Evolutionary conservation across 1,139 yeast species (phyloP), one percentile per base, ranked within the genome.

Genomic region (Blastobotrys persicus): DNA sequence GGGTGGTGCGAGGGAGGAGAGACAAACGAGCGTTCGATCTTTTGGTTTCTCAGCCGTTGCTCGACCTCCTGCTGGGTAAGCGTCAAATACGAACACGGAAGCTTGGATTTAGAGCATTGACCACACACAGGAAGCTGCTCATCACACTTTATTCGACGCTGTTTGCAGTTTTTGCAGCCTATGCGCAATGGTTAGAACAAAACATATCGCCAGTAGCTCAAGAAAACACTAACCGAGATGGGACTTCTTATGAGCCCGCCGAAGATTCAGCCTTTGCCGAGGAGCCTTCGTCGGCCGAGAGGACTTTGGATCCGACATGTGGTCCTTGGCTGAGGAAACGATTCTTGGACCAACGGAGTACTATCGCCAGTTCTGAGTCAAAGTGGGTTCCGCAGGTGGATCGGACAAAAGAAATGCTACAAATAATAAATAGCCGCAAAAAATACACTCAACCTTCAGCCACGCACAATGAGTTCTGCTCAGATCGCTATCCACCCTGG

Each of bases 121-220:
- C 75, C 70, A 59, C 88, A 82, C 32, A 76, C 72, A 0, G 86
- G 87, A 31, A 81, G 69, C 49, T 75, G 74, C 61, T 82, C 88
- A 64, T 82, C 86, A 66, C 88, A 82, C 61, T 82, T 82, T 61
- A 82, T 80, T 52, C 87, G 69, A 53, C 87, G 74, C 57, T 79
- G 76, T 59, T 82, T 81, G 67, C 88, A 82, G 35, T 84, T 81
- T 3, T 81, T 80, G 67, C 88, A 82, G 31, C 84, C 83, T 49
- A 49, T 39, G 32, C 5, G 9, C 5, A 5, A 45, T 53, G 9
- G 41, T 17, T 35, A 16, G 38, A 6, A 26, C 19, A 14, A 33
- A 9, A n/a, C 2, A 20, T 11, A 14, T 33, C 28, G 33, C 13
- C 12, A 31, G 34, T 13, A 9, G 34, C n/a, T 31, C 34, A 7